Base-by-base conservation (phyloP, 2,329 filamentous ascomycete species). In the Fusarium verrucosum region DNA sequence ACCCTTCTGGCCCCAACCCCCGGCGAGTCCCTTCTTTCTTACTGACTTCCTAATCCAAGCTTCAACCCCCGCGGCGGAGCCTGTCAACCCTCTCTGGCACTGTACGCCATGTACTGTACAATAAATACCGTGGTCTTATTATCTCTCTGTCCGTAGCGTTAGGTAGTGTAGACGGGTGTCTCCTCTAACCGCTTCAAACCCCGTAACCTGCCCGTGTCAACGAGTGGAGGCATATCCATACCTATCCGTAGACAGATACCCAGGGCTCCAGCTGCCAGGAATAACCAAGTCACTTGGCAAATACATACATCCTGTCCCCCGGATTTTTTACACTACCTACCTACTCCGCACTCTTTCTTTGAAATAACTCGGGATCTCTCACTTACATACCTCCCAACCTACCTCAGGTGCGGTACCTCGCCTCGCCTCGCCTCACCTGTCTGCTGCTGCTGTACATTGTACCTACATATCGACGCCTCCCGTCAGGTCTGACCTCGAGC, bases 1-100 rank as follows among this genome's bases (percentile, higher is more conserved):
- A 65, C 42, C 43, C 43, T 65, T 62, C 59, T 13, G 62, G 58
- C 57, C 55, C 65, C 56, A 62, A 58, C 62, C 67, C 68, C 68
- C 28, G 49, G 65, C 50, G 57, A 64, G 62, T 70, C 62, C 54
- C 58, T 60, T 58, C 37, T n/a, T 26, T 30, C 25, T 46, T 59
- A 52, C 55, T 64, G 41, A 28, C 56, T 65, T 61, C 56, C 53
- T 38, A 56, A 56, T 59, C 50, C 66, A 50, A 68, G 44, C 54
- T 50, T 58, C 23, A 32, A 46, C 33, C 54, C 50, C 47, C 47
- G 40, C 58, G 52, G 56, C 57, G 57, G 58, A 54, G 50, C 13
- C 28, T 30, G 28, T 16, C 28, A 30, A 30, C n/a, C n/a, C 7
- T 30, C 40, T 45, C 35, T 58, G 54, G 66, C 53, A 61, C 58